Conservation (phyloP, 116 monocot species). For the Phalaenopsis hybrid region DNA sequence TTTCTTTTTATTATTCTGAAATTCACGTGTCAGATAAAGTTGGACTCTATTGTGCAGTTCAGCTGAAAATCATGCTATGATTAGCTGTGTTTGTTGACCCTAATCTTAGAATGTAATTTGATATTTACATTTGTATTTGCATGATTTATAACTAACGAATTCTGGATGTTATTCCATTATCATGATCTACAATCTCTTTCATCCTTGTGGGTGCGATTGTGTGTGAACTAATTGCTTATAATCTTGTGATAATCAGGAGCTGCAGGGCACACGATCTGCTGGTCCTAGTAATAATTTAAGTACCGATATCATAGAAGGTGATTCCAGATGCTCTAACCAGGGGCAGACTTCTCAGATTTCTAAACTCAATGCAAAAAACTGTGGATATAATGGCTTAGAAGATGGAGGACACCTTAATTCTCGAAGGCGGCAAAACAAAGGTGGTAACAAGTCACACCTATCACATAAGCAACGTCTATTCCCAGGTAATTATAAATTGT, state of each 20-base stretch:
- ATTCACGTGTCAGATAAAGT: background rate
- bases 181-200: background rate
- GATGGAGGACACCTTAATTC: constrained; percentile 38
- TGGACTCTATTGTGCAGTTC: background rate
- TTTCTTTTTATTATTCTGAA: background rate
- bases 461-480: constrained; percentile 63
- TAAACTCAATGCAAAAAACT: constrained; percentile 24
- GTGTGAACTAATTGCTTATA: constrained; percentile 6
- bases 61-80: background rate
- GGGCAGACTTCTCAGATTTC: constrained; percentile 29
- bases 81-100: background rate
- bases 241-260: constrained; percentile 33
- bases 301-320: constrained; percentile 27
- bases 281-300: constrained; percentile 26
- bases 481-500: constrained; percentile 43
- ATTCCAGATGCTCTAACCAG: constrained; percentile 21
- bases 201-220: background rate
- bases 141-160: background rate
- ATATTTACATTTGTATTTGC: background rate
- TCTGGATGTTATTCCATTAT: background rate
- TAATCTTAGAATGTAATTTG: no score
- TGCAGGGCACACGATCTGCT: constrained; percentile 32
- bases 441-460: constrained; percentile 39
- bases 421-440: constrained; percentile 56
- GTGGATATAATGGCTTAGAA: constrained; percentile 41